Evolutionary conservation across 139 green algal species (phyloP).

Genomic region (Chlamydomonas sp.): DNA sequence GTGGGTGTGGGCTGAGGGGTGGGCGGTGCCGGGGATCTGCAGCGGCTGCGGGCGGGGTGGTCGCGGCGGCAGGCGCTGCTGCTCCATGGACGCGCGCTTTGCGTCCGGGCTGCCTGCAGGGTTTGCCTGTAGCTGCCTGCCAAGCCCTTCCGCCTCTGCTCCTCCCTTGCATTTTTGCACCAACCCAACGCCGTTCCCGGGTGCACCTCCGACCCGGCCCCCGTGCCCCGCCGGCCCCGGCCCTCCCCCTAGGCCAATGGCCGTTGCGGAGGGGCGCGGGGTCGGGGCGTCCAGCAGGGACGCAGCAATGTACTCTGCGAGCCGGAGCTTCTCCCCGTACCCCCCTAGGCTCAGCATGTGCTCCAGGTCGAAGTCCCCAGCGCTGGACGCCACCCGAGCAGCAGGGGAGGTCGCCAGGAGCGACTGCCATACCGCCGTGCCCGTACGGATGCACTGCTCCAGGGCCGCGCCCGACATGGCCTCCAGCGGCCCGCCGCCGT

Average conservation of each 20-base stretch:
- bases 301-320: conserved; percentile 14
- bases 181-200: too few relatives aligned
- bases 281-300: neutral
- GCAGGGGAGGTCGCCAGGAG: conserved; percentile 11
- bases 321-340: conserved; percentile 8
- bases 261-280: neutral
- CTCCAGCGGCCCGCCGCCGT: neutral
- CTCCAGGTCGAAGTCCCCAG: conserved; percentile 32
- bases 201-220: neutral
- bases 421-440: conserved; percentile 11
- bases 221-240: too few relatives aligned
- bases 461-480: neutral
- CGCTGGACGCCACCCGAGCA: neutral
- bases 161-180: too few relatives aligned
- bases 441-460: conserved; percentile 8
- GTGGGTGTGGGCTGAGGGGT: neutral
- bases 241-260: neutral
- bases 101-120: too few relatives aligned
- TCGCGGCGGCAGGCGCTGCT: neutral
- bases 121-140: too few relatives aligned
- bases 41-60: neutral
- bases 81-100: too few relatives aligned
- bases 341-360: conserved; percentile 32
- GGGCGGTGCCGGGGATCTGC: neutral
- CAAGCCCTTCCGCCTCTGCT: too few relatives aligned